Base-by-base conservation (phyloP, 192 early-diverging fungal species). In the Geranomyces variabilis region DNA sequence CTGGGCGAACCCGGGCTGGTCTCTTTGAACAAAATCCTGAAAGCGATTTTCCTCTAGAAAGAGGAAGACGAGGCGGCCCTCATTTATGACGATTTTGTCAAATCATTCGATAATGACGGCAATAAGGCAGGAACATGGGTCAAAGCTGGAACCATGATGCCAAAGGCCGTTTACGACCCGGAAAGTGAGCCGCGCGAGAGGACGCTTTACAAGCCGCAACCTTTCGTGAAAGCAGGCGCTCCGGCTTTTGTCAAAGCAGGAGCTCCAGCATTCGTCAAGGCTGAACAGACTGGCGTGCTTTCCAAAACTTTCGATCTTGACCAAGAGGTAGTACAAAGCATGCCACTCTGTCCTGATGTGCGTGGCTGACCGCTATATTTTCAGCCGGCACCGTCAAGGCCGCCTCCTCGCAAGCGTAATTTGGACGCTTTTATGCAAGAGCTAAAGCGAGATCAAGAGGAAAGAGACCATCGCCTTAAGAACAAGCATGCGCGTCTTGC, bases 391-490 rank as follows among this genome's bases (percentile, higher is more conserved):
- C 36, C 24, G 22, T 21, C 33, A 22, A n/a, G 47, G 21, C 87
- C 86, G 44, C 67, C 82, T 24, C 81, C 78, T 49, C 92, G 92
- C 79, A 93, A 91, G 77, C 90, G 94, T 56, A 89, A 94, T 48
- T 73, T 96, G 66, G 93, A 95, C 68, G 74, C 86, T 26, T 94
- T 94, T 58, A 74, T 95, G 33, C 90, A 94, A 69, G 93, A 94
- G 64, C 80, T 96, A 43, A 94, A 94, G 80, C 84, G 86, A 44
- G 85, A 83, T 31, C 91, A 93, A 66, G 90, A 88, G 67, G 88
- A 88, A 66, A 71, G 86, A 44, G 85, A 85, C n/a, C 80, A 83
- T 31, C 76, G 83, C 14, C 51, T 75, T 14, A 71, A 64, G 34
- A 64, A 75, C 28, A 77, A 84, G 36, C 78, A 83, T 57, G 66